Evolutionary conservation across 352 stramenopile species (phyloP).

Genomic region (Saprolegnia diclina): DNA sequence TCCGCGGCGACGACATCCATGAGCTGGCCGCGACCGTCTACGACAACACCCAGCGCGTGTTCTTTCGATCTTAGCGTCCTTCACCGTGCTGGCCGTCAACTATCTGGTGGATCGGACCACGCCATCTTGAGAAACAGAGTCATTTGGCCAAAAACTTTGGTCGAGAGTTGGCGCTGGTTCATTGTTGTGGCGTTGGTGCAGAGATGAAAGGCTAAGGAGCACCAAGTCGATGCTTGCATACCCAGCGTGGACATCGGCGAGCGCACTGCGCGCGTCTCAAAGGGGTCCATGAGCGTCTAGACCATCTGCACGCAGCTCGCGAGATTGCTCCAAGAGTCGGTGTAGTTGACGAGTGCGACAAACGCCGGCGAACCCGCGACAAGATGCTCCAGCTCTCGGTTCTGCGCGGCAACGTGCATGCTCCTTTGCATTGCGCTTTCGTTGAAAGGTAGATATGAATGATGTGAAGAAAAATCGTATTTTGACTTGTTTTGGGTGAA

Average conservation of each 20-base stretch:
- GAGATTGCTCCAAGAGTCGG: slow-evolving; percentile 22
- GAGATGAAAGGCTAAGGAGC: slow-evolving; percentile 19
- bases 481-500: no score
- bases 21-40: slow-evolving; percentile 45
- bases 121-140: slow-evolving; percentile 6
- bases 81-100: background rate
- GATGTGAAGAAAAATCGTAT: no score
- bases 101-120: slow-evolving; percentile 2
- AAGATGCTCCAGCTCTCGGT: no score
- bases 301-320: background rate
- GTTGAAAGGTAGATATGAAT: no score
- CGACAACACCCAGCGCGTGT: slow-evolving; percentile 60
- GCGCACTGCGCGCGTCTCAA: background rate
- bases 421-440: no score
- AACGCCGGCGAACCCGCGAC: background rate
- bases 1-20: slow-evolving; percentile 46
- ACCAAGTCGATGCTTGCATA: slow-evolving; percentile 5
- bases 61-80: slow-evolving; percentile 35
- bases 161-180: slow-evolving; percentile 7
- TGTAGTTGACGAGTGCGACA: background rate
- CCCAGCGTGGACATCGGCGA: slow-evolving; percentile 12
- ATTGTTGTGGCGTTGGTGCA: background rate
- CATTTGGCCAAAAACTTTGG: slow-evolving; percentile 15
- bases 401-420: no score
- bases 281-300: slow-evolving; percentile 17